Base-by-base conservation (phyloP, 208 protist genomes). In the Crithidia expoeki region DNA sequence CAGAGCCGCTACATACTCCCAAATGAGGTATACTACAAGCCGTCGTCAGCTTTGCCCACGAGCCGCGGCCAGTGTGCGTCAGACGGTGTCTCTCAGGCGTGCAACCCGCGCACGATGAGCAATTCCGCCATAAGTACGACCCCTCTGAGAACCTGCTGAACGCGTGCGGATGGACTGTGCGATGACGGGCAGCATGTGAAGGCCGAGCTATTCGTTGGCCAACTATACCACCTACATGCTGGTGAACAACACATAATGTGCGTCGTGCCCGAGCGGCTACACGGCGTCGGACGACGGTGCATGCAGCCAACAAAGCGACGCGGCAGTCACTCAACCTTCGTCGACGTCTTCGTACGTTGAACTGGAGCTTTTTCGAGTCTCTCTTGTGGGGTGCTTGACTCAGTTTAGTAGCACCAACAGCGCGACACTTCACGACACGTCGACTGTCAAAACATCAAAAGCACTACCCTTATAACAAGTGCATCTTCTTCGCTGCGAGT, bases 191-290 rank as follows among this genome's bases (percentile, higher is more conserved):
- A 32, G 30, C 23, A 21, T 19, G 0, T 58, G 52, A 25, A 6
- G 7, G 32, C 52, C 4, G 52, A 58, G 25, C 32, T 58, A 32
- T 19, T 5, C 40, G 4, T 25, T 40, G 6, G 3, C 25, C 16
- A 25, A 38, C 32, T 58, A 32, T 32, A 10, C 32, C 30, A 40
- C 5, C 30, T 58, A 32, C 52, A 23, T 58, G 30, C 52, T 32
- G 6, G 9, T 32, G 4, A 40, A 58, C 52, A 58, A 40, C 52
- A 4, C 52, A 16, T n/a, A 38, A 19, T 58, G 52, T 23, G 10
- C 17, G 30, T 16, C 30, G 14, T 58, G 52, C 32, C 30, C 19
- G 32, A 58, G 28, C 52, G 52, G 52, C 52, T 58, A 58, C 52
- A 32, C 25, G 30, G 30, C 21, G 52, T 23, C 25, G 11, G 14